Base-by-base conservation (phyloP, 257 asterid genomes). In the Solanum infundibuliforme region DNA sequence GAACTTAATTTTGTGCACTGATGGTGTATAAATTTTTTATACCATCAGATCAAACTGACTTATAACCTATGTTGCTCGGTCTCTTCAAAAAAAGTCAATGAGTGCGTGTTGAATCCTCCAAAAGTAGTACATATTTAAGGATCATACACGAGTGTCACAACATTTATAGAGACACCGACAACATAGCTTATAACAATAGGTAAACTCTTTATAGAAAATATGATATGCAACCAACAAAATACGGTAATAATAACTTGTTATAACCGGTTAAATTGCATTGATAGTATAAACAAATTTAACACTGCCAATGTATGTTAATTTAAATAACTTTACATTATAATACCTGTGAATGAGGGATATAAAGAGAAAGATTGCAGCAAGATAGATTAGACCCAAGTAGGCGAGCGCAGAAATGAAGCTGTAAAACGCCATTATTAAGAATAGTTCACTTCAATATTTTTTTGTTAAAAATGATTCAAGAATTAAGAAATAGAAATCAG, bases 281-380 rank as follows among this genome's bases (percentile, higher is more conserved):
- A 13, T 14, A 25, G 0, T 69, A 38, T 14, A 41, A 86, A 43
- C 66, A 68, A 8, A 7, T 16, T 34, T 32, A 1, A 29, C 62
- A 39, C 9, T 85, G 39, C 7, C 52, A 18, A 12, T 32, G 12
- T 38, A 39, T 46, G 10, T 68, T 66, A 58, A 29, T 66, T 4
- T 85, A 41, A 14, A 13, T 76, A 7, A 2, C 29, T n/a, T 23
- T 12, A 11, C 23, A 8, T n/a, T 23, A 27, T n/a, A 7, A 71
- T 92, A 97, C 99, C 99, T 95, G 90, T 27, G 86, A 77, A 93
- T 87, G 86, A 97, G 91, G 87, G 99, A 93, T 91, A 98, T 92
- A 92, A 95, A 94, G 85, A 93, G 93, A 89, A 97, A 97, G 85
- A 88, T 93, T 87, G 97, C 98, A 90, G 96, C 98, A 90, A 97